Conservation (phyloP, 768 basidiomycete species). For the Myochromella boudieri region DNA sequence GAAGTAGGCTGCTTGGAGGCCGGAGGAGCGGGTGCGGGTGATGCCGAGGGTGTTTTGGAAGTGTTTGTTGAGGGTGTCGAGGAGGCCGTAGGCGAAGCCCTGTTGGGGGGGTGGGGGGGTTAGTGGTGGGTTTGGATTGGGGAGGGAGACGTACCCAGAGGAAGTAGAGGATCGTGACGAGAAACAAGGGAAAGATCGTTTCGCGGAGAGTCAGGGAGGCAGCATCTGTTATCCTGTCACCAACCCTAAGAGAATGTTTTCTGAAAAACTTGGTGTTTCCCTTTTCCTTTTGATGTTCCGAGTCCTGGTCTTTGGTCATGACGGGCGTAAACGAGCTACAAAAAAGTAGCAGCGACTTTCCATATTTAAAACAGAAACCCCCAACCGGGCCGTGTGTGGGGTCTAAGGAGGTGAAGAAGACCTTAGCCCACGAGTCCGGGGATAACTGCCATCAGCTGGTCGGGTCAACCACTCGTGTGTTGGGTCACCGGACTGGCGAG, state of each 20-base stretch:
- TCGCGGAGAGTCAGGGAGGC: constrained; percentile 29
- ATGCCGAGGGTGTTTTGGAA: constrained; percentile 32
- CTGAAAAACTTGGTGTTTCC: constrained; percentile 17
- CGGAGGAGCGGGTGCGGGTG: constrained; percentile 33
- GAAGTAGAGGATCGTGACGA: constrained; percentile 35
- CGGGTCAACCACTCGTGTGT: no score
- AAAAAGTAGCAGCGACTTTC: background rate
- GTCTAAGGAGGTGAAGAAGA: background rate
- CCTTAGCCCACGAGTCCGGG: no score
- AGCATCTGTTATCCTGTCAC: constrained; percentile 30
- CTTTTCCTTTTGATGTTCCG: no score
- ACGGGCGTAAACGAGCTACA: no score
- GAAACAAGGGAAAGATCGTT: constrained; percentile 31
- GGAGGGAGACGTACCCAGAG: constrained; percentile 27
- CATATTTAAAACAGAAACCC: background rate
- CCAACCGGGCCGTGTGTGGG: background rate
- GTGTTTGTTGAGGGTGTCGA: constrained; percentile 35
- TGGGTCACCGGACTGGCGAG: no score
- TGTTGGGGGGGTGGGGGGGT: background rate
- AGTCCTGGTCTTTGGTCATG: constrained; percentile 11
- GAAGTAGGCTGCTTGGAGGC: constrained; percentile 34
- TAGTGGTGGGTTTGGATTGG: background rate
- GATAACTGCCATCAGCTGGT: no score
- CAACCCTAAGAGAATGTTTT: constrained; percentile 31
- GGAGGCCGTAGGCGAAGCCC: constrained; percentile 34